phyloP scores from a whole-genome alignment of 331 rosid species.

The Cydonia oblonga region DNA sequence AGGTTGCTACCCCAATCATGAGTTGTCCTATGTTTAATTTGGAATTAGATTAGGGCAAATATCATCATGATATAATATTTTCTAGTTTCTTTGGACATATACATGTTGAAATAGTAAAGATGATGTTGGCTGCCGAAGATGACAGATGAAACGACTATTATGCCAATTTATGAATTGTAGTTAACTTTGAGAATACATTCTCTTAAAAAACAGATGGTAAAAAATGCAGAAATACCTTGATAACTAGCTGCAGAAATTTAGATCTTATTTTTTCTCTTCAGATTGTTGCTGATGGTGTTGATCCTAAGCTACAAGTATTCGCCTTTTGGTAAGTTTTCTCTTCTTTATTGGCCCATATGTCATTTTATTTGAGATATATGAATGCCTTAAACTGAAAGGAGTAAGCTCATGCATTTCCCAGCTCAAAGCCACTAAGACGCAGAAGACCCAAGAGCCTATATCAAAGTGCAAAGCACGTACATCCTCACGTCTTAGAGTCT shows the following conservation, averaged over 20 bases:
- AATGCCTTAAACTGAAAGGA: conserved; percentile 19
- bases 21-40: neutral
- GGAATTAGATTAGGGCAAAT: neutral
- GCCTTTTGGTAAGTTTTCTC: conserved; percentile 26
- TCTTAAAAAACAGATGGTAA: neutral
- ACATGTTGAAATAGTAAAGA: neutral
- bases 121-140: neutral
- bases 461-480: conserved; percentile 29
- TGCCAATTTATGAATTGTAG: neutral
- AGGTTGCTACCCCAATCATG: neutral
- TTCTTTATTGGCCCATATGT: neutral
- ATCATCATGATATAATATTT: neutral
- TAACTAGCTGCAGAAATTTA: neutral
- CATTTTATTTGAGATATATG: conserved; percentile 1
- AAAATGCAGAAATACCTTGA: neutral
- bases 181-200: neutral
- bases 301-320: conserved; percentile 52
- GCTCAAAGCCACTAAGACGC: conserved; percentile 45
- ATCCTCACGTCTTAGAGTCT: conserved; percentile 24
- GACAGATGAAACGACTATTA: neutral
- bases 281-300: conserved; percentile 43
- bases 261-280: conserved; percentile 18
- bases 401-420: conserved; percentile 24
- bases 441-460: conserved; percentile 21
- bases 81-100: neutral